These are phyloP conservation scores for Cylindrotheca closterium DNA, from an alignment of 108 stramenopile species.

Conservation along the genomic window DNA sequence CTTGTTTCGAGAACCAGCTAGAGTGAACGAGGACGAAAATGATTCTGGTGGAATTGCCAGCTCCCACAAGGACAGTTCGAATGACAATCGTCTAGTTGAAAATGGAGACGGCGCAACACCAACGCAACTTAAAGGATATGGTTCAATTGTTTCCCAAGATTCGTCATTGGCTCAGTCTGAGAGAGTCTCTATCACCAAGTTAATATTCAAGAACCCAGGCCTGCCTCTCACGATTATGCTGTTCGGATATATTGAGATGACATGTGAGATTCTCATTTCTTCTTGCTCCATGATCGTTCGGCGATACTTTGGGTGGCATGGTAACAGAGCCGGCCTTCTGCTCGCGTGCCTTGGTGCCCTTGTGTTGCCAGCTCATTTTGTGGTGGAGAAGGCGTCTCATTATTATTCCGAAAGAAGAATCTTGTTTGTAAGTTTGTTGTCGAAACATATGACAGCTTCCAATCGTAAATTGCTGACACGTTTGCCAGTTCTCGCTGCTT, in stretches of 20 bases:
- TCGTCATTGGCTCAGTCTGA: background rate
- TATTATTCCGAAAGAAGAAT: constrained; percentile 54
- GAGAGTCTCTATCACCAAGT: background rate
- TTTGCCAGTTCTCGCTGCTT: constrained; percentile 34
- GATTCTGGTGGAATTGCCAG: background rate
- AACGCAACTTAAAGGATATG: background rate
- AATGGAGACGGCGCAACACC: background rate
- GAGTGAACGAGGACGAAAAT: constrained; percentile 34
- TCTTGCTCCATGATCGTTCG: constrained; percentile 65
- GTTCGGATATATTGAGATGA: constrained; percentile 66
- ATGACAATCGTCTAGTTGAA: background rate
- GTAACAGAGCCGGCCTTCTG: constrained; percentile 55
- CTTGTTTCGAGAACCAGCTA: constrained; percentile 58
- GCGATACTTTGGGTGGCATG: constrained; percentile 68
- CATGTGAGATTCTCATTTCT: constrained; percentile 64
- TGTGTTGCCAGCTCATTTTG: constrained; percentile 69
- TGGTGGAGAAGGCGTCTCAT: constrained; percentile 59
- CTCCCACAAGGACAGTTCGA: background rate
- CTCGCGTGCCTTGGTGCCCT: constrained; percentile 60
- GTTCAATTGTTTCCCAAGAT: background rate
- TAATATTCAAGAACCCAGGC: constrained; percentile 47
- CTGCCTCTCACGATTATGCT: constrained; percentile 64
- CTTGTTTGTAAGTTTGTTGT: constrained; percentile 32
- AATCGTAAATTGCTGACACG: background rate
- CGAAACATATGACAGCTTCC: too few relatives aligned